Percentiles rank a stretch among this genome's conserved stretches.
Evolutionary conservation across 2,329 filamentous ascomycete species (phyloP).

Genomic region (Epichloe typhina): DNA sequence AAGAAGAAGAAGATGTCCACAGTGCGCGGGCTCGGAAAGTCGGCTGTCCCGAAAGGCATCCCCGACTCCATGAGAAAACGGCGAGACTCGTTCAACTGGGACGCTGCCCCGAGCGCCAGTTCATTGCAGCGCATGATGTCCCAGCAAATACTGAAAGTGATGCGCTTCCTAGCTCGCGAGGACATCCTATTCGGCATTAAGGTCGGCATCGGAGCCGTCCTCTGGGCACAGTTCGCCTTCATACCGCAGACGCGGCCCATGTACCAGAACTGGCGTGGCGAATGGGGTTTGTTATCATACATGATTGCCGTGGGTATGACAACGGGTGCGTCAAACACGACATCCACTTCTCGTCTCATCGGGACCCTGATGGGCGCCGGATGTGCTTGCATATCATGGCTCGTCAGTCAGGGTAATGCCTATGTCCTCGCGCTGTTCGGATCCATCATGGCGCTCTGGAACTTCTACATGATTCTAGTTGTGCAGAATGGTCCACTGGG

Average conservation of each 20-base stretch:
- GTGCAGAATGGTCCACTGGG: constrained; percentile 79
- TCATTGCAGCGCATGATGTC: constrained; percentile 30
- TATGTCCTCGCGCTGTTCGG: constrained; percentile 68
- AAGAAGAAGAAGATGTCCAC: constrained; percentile 15
- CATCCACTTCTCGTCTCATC: constrained; percentile 71
- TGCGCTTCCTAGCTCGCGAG: constrained; percentile 38
- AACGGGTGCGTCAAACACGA: constrained; percentile 89
- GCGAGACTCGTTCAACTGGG: constrained; percentile 43
- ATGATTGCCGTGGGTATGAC: constrained; percentile 99
- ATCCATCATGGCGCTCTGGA: constrained; percentile 66
- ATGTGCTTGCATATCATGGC: constrained; percentile 67
- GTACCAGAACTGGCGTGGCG: constrained; percentile 81
- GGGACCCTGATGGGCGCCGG: constrained; percentile 74
- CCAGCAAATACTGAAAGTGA: constrained; percentile 29
- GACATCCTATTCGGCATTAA: constrained; percentile 73
- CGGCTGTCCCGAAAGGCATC: constrained; percentile 42
- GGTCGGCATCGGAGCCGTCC: constrained; percentile 75
- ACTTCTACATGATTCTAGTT: constrained; percentile 81
- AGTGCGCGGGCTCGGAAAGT: constrained; percentile 32
- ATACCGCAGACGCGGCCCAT: constrained; percentile 62
- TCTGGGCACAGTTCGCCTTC: constrained; percentile 86
- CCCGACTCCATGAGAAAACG: constrained; percentile 37
- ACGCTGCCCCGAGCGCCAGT: constrained; percentile 36
- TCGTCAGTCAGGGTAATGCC: constrained; percentile 59
- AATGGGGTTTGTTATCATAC: constrained; percentile 93